Evolutionary conservation across 371 early-diverging fungal species (phyloP).

Genomic region (Dichotomocladium elegans): DNA sequence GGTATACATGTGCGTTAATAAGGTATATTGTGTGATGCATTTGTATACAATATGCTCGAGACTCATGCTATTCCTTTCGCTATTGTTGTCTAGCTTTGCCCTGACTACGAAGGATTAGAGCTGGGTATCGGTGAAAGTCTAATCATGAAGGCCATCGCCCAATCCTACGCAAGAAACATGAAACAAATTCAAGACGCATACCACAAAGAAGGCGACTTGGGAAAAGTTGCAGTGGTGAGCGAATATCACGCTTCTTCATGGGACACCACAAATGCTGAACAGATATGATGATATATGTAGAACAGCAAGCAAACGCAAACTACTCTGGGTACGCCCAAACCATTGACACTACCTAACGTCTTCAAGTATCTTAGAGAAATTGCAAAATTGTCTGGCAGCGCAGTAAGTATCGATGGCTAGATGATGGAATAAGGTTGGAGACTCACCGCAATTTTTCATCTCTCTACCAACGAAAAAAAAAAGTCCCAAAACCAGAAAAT

Average conservation of each 20-base stretch:
- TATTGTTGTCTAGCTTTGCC: too few relatives aligned
- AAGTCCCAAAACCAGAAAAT: slow-evolving; percentile 81
- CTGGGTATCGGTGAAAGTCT: slow-evolving; percentile 95
- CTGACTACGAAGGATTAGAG: slow-evolving; percentile 95
- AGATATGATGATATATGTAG: slow-evolving; percentile 25
- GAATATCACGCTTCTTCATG: background rate
- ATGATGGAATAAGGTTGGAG: background rate
- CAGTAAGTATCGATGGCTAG: slow-evolving; percentile 35
- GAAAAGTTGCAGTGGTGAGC: slow-evolving; percentile 80
- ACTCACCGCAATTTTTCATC: background rate
- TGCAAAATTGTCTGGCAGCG: slow-evolving; percentile 76
- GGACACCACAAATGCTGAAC: background rate
- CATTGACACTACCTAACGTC: slow-evolving; percentile 78
- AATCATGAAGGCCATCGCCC: slow-evolving; percentile 91
- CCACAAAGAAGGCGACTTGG: slow-evolving; percentile 86
- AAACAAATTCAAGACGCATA: slow-evolving; percentile 79
- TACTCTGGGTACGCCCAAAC: slow-evolving; percentile 75
- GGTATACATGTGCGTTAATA: slow-evolving; percentile 92
- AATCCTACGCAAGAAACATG: slow-evolving; percentile 78
- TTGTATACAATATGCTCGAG: background rate
- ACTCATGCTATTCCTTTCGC: background rate
- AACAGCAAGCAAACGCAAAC: slow-evolving; percentile 73
- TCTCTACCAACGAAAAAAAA: background rate
- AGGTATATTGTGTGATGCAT: slow-evolving; percentile 44
- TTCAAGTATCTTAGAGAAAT: slow-evolving; percentile 89